Base-by-base conservation (phyloP, 148 eudicot genomes). In the Fagopyrum esculentum region DNA sequence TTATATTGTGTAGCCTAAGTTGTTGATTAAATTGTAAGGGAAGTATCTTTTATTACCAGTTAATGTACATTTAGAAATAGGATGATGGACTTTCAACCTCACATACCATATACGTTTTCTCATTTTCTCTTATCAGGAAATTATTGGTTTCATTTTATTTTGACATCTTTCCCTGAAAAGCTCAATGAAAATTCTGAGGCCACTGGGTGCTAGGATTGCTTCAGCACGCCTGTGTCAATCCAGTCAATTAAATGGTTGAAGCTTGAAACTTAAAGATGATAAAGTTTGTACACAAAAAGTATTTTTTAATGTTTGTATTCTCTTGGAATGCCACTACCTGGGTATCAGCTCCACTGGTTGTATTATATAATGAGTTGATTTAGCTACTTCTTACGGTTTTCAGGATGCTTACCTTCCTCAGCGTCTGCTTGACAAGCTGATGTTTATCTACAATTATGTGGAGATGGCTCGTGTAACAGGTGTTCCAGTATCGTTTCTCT, bases 381-480 rank as follows among this genome's bases (percentile, higher is more conserved):
- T 63, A 9, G 44, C 69, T 12, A 63, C 40, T 4, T 10, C 45
- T 4, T 4, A 22, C 43, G 46, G 47, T 74, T 83, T 87, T 73
- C 86, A 95, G 99, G 99, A 96, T 89, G 99, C 99, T 30, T 92
- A 96, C 84, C 98, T 96, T 75, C 99, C 99, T 46, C 99, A 96
- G 83, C 89, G 99, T 78, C 86, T 96, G 83, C 79, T 96, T 86
- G 99, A 96, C 82, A 96, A 96, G 89, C 79, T 96, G 79, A 96
- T 96, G 99, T 87, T 84, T 77, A 87, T 96, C 78, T 96, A 96
- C 83, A 96, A 96, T 84, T 96, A 96, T 80, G 94, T 96, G 76
- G 99, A 96, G 88, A 96, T 96, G 99, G 98, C 98, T 76, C 85
- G 99, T 77, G 99, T 96, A 61, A 96, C 99, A 6, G 98, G 99